Percentiles rank a stretch among this genome's conserved stretches.
Conservation (phyloP, 2,329 filamentous ascomycete genomes). For the Fusarium gaditjirri region DNA sequence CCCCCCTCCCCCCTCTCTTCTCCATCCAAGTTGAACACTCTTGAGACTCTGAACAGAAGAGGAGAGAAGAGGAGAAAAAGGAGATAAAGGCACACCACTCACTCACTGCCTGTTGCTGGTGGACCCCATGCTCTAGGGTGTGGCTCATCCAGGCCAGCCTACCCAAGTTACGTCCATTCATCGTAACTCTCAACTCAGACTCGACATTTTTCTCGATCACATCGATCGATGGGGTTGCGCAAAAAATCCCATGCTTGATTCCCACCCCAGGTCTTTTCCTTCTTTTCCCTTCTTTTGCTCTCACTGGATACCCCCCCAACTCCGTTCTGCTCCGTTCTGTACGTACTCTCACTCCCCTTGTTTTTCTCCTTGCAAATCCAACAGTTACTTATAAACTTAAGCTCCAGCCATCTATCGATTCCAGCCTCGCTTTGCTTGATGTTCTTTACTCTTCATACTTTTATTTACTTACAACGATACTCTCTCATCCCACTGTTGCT, state of each 20-base stretch:
- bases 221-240: constrained; percentile 52
- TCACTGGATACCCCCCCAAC: constrained; percentile 1
- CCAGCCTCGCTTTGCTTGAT: constrained; percentile 31
- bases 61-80: neutral
- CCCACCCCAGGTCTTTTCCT: constrained; percentile 43
- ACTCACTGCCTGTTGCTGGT: constrained; percentile 24
- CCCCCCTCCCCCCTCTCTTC: neutral
- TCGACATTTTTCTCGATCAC: constrained; percentile 47
- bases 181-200: constrained; percentile 32
- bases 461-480: neutral
- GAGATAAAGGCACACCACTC: constrained; percentile 17
- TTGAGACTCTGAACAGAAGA: neutral
- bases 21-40: neutral
- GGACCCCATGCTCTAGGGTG: constrained; percentile 21
- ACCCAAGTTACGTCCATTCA: constrained; percentile 29
- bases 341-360: constrained; percentile 26
- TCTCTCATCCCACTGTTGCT: neutral
- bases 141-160: constrained; percentile 30
- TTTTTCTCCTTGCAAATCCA: constrained; percentile 26
- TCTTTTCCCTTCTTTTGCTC: constrained; percentile 25
- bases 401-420: constrained; percentile 35
- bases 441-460: constrained; percentile 18
- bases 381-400: constrained; percentile 40
- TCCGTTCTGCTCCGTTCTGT: neutral
- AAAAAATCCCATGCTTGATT: constrained; percentile 44